Base-by-base conservation (phyloP, 345 rosid genomes). In the Hibiscus tridactylites region DNA sequence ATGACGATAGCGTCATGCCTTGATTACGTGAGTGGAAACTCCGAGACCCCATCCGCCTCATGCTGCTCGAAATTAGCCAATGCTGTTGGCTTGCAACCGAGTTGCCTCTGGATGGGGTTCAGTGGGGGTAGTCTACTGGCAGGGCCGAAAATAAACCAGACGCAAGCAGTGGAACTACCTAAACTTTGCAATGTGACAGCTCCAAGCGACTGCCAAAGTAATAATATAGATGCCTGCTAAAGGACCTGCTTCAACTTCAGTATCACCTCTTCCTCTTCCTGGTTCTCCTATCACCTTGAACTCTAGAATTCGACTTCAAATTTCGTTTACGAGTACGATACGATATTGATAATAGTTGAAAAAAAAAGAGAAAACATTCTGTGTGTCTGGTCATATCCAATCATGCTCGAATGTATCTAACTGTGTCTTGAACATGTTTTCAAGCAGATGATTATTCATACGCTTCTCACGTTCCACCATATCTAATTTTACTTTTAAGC, bases 11-110 rank as follows among this genome's bases (percentile, higher is more conserved):
- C 79, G 12, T 72, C 87, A 6, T 84, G 85, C 71, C 68, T 81
- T 19, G 76, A 57, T 69, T 84, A 76, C 64, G 49, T 84, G 9
- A 75, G 79, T 6, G 85, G 85, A 42, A 74, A 52, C 53, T 76
- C 91, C 54, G 65, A 86, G 24, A 31, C 79, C 31, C 89, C 91
- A 8, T 73, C 87, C 1, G 75, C 86, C 17, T 73, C 83, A 19
- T 83, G 89, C 83, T 87, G 91, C 81, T 80, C 87, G 2, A 80
- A 79, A 65, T 86, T 87, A 8, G 73, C 71, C 24, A 61, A 16
- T 10, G 79, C 79, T 5, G 86, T 82, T 63, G 76, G 78, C 71
- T 69, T 80, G 5, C 85, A 83, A 73, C 91, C 85, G 0, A 76
- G 54, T 49, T 85, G 89, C 70, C 88, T 85, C 13, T 83, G 89